Base-by-base conservation (phyloP, 2,329 filamentous ascomycete genomes). In the Erysiphe pulchra region DNA sequence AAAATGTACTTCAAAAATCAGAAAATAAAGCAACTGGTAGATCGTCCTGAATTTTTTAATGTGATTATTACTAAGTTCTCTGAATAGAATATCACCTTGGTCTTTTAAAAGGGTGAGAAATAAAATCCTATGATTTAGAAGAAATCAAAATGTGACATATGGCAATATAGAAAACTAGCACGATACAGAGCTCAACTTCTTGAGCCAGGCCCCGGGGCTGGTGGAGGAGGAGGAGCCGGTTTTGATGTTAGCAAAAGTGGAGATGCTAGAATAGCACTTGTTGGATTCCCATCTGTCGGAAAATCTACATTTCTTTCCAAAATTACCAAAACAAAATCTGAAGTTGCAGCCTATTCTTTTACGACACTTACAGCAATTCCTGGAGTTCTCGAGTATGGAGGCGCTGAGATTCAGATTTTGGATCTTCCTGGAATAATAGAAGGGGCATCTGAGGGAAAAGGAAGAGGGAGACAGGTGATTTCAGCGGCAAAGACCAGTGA, bases 261-360 rank as follows among this genome's bases (percentile, higher is more conserved):
- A 51, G 90, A 98, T 67, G 90, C 90, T 13, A 77, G 90, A 57
- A 95, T 98, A 63, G 85, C 92, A 1, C 74, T 98, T 2, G 92
- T 98, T 46, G 90, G 90, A n/a, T 98, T 98, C 56, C 90, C 92
- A 0, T 98, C 92, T 0, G 90, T 98, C 45, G 90, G 90, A 60
- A 98, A 98, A 66, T 98, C 90, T 2, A 98, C 90, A 0, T 95
- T 98, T 59, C 62, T 98, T n/a, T 94, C 86, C 43, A 94, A 95
- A 59, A 92, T 98, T 60, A 98, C 90, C 44, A 95, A 93, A 65
- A 98, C 92, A 36, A 85, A 84, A 58, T 93, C 85, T 44, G 87
- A 94, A 61, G 85, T 94, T 28, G 90, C 90, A 0, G 82, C 90
- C 0, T 98, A 98, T 60, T 77, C 87, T 47, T 98, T 98, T 73